Evolutionary conservation across 1,284 basidiomycete species (phyloP), one percentile per base, ranked within the genome.

Genomic region (Sutorius eximius): DNA sequence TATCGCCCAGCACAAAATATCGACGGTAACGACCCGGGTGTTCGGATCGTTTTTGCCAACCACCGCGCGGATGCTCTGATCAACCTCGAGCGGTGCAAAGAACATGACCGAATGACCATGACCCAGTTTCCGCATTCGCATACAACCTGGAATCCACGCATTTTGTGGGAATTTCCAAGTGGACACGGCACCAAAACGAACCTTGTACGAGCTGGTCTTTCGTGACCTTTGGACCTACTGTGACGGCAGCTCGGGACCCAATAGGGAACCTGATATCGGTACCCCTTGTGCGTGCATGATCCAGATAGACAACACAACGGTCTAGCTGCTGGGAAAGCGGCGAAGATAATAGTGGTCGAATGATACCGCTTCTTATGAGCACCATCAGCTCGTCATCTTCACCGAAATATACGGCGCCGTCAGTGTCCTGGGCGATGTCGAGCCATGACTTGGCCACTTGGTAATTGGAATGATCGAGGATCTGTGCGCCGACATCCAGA

Each of bases 401-500:
- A 34, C 75, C 60, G 62, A 81, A 80, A 60, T 75, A 27, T 5
- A 27, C 6, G 5, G 24, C 24, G 6, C 24, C 24, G 24, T 5
- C 24, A 27, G 83, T 27, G 24, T 27, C 24, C 24, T 27, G 24
- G 24, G 24, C 24, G 6, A 27, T 27, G 8, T n/a, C 20, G 3
- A 82, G 68, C 81, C 82, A 82, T 3, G 54, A 42, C 30, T 53
- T 36, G 0, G 71, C 77, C 2, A 82, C 53, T 15, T 75, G 63
- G 1, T 55, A 37, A 52, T 80, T 83, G 20, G 67, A 61, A 36
- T 77, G 50, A 36, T 82, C 80, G 11, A 83, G 68, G 55, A 82
- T 78, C 59, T 82, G 81, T 2, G 82, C 81, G 0, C 81, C 81
- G 11, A 82, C 78, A 51, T 82, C 81, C 5, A 82, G 62, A 16